Conservation (phyloP, 2,329 filamentous ascomycete species). For the Stemphylium beticola region DNA sequence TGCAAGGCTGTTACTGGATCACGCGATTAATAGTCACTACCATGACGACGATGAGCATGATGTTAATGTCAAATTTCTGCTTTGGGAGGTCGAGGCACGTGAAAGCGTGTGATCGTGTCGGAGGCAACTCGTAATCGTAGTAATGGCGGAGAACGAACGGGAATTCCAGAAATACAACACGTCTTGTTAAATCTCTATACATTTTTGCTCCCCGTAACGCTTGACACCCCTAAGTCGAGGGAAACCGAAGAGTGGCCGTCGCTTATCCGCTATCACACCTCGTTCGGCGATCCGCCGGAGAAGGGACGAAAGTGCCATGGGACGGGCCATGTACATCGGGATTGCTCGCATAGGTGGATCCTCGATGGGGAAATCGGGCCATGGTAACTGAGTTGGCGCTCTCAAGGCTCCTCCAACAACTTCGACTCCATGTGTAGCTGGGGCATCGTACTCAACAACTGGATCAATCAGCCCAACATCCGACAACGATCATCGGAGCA, state of each 20-base stretch:
- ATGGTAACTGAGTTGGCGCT: no score
- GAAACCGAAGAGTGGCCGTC: neutral
- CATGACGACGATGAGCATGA: slow-evolving; percentile 24
- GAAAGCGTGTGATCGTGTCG: slow-evolving; percentile 22
- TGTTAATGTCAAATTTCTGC: slow-evolving; percentile 29
- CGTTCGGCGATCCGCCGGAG: neutral
- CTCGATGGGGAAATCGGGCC: no score
- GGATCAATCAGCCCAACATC: no score
- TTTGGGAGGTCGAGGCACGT: slow-evolving; percentile 28
- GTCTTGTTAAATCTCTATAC: neutral
- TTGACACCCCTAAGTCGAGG: neutral
- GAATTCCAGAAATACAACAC: neutral
- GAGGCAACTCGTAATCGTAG: neutral
- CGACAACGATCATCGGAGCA: no score
- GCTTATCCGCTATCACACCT: neutral
- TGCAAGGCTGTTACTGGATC: slow-evolving; percentile 22
- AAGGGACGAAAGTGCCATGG: neutral
- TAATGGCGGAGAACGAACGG: neutral
- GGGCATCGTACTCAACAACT: no score
- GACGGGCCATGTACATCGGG: neutral
- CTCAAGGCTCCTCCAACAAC: no score
- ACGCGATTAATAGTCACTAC: slow-evolving; percentile 26
- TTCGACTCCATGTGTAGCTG: no score
- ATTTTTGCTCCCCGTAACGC: neutral
- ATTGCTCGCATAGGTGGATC: neutral